These are phyloP conservation scores for Fusarium sarcochroum DNA, from an alignment of 2,329 filamentous ascomycete genomes.

Conservation along the genomic window DNA sequence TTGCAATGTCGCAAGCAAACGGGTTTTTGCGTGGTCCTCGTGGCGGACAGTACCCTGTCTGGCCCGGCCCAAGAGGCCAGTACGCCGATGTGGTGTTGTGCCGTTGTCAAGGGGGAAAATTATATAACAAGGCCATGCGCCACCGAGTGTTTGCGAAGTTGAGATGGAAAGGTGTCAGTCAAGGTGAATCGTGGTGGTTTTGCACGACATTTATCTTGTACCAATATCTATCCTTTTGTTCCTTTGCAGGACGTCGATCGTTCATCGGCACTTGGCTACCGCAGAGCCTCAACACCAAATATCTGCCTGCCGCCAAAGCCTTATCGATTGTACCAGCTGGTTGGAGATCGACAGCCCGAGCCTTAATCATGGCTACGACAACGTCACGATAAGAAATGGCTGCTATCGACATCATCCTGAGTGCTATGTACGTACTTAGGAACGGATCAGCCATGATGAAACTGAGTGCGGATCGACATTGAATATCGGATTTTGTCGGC, in stretches of 20 bases:
- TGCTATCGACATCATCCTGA: not conserved
- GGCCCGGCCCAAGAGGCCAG: constrained; percentile 36
- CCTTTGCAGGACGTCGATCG: constrained; percentile 11
- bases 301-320: constrained; percentile 9
- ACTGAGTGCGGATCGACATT: constrained; percentile 15
- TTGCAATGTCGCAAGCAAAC: constrained; percentile 36
- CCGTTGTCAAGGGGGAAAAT: constrained; percentile 13
- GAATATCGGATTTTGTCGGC: constrained; percentile 32
- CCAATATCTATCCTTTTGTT: constrained; percentile 1
- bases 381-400: constrained; percentile 30
- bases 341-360: constrained; percentile 23
- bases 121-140: constrained; percentile 40
- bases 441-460: constrained; percentile 23
- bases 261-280: constrained; percentile 32
- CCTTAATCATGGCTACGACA: constrained; percentile 3
- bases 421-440: not conserved
- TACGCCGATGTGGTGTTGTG: constrained; percentile 36
- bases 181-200: constrained; percentile 17
- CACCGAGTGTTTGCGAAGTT: constrained; percentile 1
- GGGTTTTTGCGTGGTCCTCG: constrained; percentile 35
- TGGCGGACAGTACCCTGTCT: constrained; percentile 42
- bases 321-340: constrained; percentile 15
- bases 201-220: constrained; percentile 1
- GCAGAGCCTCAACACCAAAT: constrained; percentile 42
- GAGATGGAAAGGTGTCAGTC: constrained; percentile 1